A percentile compares a stretch with the other conserved stretches of the same genome.
Evolutionary conservation across 1,139 yeast species (phyloP).

Genomic region (Nakaseomyces glabratus): DNA sequence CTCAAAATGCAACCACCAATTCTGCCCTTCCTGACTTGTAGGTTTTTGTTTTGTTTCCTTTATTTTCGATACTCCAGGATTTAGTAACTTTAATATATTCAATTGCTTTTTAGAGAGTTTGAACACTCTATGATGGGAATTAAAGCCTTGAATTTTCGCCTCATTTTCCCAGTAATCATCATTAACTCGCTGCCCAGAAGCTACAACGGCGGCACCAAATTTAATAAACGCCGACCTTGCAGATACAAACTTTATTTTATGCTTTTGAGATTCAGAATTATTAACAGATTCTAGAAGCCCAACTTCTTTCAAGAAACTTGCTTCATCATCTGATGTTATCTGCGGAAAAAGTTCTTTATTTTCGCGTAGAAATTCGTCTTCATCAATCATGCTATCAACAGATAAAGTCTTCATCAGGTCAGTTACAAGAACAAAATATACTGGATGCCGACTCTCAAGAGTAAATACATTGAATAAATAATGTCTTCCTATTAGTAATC

Average conservation of each 20-base stretch:
- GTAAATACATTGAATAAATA: conserved; percentile 68
- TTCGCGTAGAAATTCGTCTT: conserved; percentile 13
- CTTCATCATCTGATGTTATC: conserved; percentile 13
- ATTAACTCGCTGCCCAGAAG: conserved; percentile 52
- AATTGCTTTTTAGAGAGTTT: conserved; percentile 17
- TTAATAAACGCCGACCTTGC: conserved; percentile 49
- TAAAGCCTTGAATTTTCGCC: conserved; percentile 51
- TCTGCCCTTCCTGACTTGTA: not conserved
- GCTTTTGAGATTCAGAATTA: not conserved
- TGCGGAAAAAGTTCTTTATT: conserved; percentile 19
- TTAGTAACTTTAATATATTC: conserved; percentile 13
- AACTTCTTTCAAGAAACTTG: conserved; percentile 10
- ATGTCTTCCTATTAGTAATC: conserved; percentile 55
- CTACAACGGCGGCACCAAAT: conserved; percentile 62
- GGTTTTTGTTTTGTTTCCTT: conserved; percentile 10
- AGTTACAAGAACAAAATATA: conserved; percentile 17
- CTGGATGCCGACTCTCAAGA: conserved; percentile 12
- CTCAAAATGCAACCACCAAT: conserved; percentile 12
- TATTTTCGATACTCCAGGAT: conserved; percentile 14
- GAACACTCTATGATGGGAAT: conserved; percentile 39
- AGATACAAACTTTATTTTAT: conserved; percentile 14
- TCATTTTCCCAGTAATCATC: conserved; percentile 77
- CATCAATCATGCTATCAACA: conserved; percentile 8
- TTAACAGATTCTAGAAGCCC: conserved; percentile 7
- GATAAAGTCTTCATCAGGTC: conserved; percentile 18